Conservation (phyloP, 345 rosid genomes). For the Brassica napus region DNA sequence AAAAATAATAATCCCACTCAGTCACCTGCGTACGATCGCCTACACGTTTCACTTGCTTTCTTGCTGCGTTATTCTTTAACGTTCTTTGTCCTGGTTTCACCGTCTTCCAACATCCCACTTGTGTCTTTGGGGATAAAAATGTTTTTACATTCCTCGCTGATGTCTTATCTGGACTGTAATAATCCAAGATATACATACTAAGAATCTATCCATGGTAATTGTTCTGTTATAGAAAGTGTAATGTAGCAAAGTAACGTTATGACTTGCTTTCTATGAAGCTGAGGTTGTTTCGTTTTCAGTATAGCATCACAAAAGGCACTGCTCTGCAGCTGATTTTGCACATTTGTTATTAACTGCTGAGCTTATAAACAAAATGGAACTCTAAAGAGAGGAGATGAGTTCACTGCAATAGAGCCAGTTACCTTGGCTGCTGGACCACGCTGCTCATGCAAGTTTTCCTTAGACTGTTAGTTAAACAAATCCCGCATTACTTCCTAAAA, state of each 20-base stretch:
- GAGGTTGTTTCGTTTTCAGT: constrained; percentile 40
- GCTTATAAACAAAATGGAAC: neutral
- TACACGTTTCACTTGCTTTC: constrained; percentile 40
- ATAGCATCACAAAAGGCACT: constrained; percentile 32
- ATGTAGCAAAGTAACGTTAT: constrained; percentile 1
- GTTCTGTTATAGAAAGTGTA: neutral
- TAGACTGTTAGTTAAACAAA: constrained; percentile 30
- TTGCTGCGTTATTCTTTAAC: constrained; percentile 23
- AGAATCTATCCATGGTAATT: neutral
- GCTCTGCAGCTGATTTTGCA: constrained; percentile 47
- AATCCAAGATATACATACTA: constrained; percentile 24
- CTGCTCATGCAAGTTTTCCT: constrained; percentile 23
- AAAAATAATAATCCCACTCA: neutral
- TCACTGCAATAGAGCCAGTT: constrained; percentile 16
- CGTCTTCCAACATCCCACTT: constrained; percentile 64
- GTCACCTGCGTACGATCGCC: constrained; percentile 45
- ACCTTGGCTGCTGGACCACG: constrained; percentile 27
- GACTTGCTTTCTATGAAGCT: constrained; percentile 51
- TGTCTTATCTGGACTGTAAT: constrained; percentile 46
- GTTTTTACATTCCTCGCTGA: constrained; percentile 36
- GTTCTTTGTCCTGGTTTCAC: constrained; percentile 46
- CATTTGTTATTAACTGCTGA: constrained; percentile 5
- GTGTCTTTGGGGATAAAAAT: constrained; percentile 44
- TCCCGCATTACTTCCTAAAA: constrained; percentile 18
- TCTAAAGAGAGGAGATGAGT: constrained; percentile 7